Evolutionary conservation across 2,329 filamentous ascomycete species (phyloP).

Genomic region (Cladorrhinum sp.): DNA sequence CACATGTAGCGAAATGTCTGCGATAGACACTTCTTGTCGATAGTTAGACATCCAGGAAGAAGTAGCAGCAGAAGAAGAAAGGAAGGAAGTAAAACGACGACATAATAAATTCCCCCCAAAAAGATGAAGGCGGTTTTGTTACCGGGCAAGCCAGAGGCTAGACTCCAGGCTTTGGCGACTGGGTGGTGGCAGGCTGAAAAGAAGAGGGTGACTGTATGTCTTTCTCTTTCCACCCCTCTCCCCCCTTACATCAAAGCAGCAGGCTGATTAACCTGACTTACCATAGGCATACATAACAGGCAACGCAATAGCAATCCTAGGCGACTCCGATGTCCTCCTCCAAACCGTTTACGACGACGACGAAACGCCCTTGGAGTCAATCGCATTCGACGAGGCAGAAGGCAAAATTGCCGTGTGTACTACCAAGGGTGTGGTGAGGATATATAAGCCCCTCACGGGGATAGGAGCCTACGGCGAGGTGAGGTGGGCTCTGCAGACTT

Average conservation of each 20-base stretch:
- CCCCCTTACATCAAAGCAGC: background rate
- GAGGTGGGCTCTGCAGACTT: conserved; percentile 64
- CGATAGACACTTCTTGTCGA: background rate
- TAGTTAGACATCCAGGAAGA: too few relatives aligned
- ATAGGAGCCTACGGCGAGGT: conserved; percentile 60
- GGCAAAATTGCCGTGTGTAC: conserved; percentile 83
- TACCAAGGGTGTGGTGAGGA: conserved; percentile 62
- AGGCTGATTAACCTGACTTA: conserved; percentile 4
- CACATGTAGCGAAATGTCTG: background rate
- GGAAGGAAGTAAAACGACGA: background rate
- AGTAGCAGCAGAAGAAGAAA: too few relatives aligned
- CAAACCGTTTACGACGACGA: conserved; percentile 91
- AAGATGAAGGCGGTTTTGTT: conserved; percentile 44
- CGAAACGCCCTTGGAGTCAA: conserved; percentile 63
- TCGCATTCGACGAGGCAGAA: conserved; percentile 75
- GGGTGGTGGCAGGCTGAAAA: conserved; percentile 41
- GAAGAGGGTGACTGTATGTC: conserved; percentile 35
- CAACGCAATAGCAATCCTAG: conserved; percentile 79
- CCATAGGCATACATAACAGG: conserved; percentile 82
- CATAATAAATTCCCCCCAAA: background rate
- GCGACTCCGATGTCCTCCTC: conserved; percentile 68
- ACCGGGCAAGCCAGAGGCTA: conserved; percentile 47
- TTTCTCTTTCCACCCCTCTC: conserved; percentile 14
- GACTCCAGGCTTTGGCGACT: conserved; percentile 46
- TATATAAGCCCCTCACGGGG: conserved; percentile 73